Conservation (phyloP, 306 rosid species). For the Quercus gilva region DNA sequence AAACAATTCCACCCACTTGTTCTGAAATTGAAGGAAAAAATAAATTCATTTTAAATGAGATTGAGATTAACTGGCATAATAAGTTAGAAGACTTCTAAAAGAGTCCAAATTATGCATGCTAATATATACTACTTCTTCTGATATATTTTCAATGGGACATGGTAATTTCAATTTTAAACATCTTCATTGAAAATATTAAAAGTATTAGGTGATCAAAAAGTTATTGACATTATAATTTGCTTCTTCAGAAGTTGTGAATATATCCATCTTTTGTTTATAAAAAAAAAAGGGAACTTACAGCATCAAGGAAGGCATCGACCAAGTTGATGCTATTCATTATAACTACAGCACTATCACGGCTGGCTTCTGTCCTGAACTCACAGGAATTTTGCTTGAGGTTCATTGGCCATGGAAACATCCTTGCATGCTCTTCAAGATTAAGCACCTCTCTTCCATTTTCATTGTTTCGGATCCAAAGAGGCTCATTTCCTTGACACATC, state of each 20-base stretch:
- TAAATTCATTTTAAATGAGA: background rate
- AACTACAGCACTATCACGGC: conserved; percentile 70
- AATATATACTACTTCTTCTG: too few relatives aligned
- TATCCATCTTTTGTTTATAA: too few relatives aligned
- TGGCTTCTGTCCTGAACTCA: conserved; percentile 71
- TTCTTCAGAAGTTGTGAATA: too few relatives aligned
- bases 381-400: conserved; percentile 45
- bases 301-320: conserved; percentile 88
- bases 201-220: too few relatives aligned
- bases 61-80: background rate
- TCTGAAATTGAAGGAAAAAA: conserved; percentile 28
- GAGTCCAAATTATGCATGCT: too few relatives aligned
- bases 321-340: conserved; percentile 94
- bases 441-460: conserved; percentile 65
- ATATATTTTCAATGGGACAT: too few relatives aligned
- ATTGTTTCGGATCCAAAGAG: conserved; percentile 62
- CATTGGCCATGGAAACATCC: conserved; percentile 62
- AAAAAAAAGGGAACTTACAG: conserved; percentile 39
- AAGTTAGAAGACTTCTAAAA: too few relatives aligned
- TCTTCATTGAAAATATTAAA: too few relatives aligned
- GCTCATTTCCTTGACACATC: conserved; percentile 61
- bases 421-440: conserved; percentile 64
- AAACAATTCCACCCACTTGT: conserved; percentile 90
- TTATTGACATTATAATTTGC: too few relatives aligned
- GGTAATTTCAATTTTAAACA: too few relatives aligned